Evolutionary conservation across 2,329 filamentous ascomycete genomes (phyloP), one percentile per base, ranked within the genome.

Genomic region (Colletotrichum sp.): DNA sequence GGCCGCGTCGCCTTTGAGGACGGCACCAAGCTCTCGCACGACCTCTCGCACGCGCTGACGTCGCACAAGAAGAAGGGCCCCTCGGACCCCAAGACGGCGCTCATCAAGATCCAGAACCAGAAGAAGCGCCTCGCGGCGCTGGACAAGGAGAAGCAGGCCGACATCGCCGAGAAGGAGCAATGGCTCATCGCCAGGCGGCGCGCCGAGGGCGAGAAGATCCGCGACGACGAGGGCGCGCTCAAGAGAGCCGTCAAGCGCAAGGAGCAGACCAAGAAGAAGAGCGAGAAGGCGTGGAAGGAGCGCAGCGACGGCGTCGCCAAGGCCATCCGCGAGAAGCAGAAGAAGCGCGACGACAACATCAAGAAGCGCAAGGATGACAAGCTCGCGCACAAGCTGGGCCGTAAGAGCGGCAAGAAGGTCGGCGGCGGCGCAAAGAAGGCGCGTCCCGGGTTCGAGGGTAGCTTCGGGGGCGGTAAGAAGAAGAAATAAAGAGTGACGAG

Each of bases 161-260:
- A 98, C 76, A 94, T 99, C 60, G 93, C 96, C 77, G 95, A 98
- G 85, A 99, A 99, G 88, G 96, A 99, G 81, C 89, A 93, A 74
- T 99, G 97, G 97, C 89, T 98, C 75, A 96, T 95, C 64, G 97
- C 97, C 4, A 94, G 96, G 85, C 95, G 95, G 85, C 93, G 94
- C 28, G 95, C 94, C 2, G 95, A 98, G 83, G 97, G 97, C 65
- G 96, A 98, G 82, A 95, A 95, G 83, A 94, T 98, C 39, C 93
- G 92, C 76, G 96, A 99, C 82, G 95, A 98, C 83, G 95, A 95
- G 78, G 92, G 91, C 62, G 87, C 98, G 72, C 90, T 99, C 32
- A 98, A 98, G 89, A 98, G 98, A 89, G 95, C 96, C 1, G 89
- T 99, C 79, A 98, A 98, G 90, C 93, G 96, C 79, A 98, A 98